These are phyloP conservation scores for Epithele typhae DNA, from an alignment of 768 basidiomycete genomes.

Conservation along the genomic window DNA sequence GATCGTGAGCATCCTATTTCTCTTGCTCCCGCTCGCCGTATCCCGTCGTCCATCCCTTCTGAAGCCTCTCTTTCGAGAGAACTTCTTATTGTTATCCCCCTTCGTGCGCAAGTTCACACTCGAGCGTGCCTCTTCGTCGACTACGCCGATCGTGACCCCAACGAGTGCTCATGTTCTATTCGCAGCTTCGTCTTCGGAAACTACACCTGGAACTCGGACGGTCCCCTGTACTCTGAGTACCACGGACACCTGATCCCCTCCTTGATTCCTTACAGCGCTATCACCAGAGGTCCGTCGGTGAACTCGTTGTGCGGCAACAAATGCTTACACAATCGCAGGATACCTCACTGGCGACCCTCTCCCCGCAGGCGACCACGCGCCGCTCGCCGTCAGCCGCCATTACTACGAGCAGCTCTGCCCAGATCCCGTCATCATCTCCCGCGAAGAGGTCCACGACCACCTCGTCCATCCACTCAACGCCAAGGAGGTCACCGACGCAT, in stretches of 20 bases:
- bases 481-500: constrained; percentile 36
- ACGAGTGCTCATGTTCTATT: no score
- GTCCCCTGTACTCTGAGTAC: constrained; percentile 39
- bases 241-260: constrained; percentile 48
- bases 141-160: no score
- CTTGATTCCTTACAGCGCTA: constrained; percentile 48
- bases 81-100: no score
- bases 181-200: constrained; percentile 51
- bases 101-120: no score
- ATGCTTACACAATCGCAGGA: constrained; percentile 22
- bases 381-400: constrained; percentile 41
- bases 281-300: constrained; percentile 38
- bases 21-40: no score
- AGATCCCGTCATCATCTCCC: constrained; percentile 28
- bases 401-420: constrained; percentile 50
- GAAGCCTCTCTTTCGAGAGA: no score
- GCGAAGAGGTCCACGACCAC: constrained; percentile 20
- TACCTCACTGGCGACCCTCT: constrained; percentile 42
- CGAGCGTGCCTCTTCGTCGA: no score
- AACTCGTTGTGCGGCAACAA: background rate
- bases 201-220: constrained; percentile 48
- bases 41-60: no score
- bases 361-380: constrained; percentile 29
- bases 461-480: constrained; percentile 27
- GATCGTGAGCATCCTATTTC: constrained; percentile 37